Percentiles rank a stretch among this genome's conserved stretches.
These are phyloP conservation scores for Massarina eburnea DNA, from an alignment of 2,329 filamentous ascomycete species.

Conservation along the genomic window DNA sequence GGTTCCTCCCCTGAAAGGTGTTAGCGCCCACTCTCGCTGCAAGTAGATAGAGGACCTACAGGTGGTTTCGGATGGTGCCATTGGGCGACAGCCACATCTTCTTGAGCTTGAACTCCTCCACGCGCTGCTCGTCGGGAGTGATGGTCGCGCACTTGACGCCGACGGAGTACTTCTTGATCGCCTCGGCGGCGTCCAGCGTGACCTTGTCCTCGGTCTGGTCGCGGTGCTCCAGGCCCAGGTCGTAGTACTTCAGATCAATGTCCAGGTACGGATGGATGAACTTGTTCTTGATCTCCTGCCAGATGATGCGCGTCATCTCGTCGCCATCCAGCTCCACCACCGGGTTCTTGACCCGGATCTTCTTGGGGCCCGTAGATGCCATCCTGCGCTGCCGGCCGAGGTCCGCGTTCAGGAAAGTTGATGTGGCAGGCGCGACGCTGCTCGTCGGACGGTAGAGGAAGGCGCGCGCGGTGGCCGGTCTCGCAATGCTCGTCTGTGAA, in stretches of 20 bases:
- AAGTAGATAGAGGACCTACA: constrained; percentile 45
- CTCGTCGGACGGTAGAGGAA: constrained; percentile 1
- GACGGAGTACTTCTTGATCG: constrained; percentile 98
- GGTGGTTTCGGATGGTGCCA: constrained; percentile 73
- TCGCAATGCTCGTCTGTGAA: constrained; percentile 19
- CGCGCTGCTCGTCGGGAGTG: constrained; percentile 93
- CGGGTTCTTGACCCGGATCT: constrained; percentile 99
- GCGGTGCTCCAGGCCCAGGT: constrained; percentile 89
- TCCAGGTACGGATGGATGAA: constrained; percentile 96
- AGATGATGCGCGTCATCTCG: constrained; percentile 98
- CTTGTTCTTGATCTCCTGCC: constrained; percentile 99
- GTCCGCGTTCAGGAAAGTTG: neutral
- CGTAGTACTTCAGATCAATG: constrained; percentile 98
- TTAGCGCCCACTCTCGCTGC: constrained; percentile 16
- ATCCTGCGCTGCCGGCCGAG: constrained; percentile 32
- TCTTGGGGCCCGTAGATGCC: constrained; percentile 74
- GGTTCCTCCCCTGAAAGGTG: constrained; percentile 69
- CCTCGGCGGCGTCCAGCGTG: constrained; percentile 90
- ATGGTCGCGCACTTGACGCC: constrained; percentile 99
- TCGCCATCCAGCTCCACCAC: constrained; percentile 95
- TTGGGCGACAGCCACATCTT: constrained; percentile 99
- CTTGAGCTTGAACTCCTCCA: constrained; percentile 98
- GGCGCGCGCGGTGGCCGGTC: constrained; percentile 15
- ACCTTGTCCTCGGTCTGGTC: constrained; percentile 97
- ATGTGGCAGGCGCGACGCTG: constrained; percentile 7